These are phyloP conservation scores for Anisodus acutangulus DNA, from an alignment of 257 asterid species.

Conservation along the genomic window DNA sequence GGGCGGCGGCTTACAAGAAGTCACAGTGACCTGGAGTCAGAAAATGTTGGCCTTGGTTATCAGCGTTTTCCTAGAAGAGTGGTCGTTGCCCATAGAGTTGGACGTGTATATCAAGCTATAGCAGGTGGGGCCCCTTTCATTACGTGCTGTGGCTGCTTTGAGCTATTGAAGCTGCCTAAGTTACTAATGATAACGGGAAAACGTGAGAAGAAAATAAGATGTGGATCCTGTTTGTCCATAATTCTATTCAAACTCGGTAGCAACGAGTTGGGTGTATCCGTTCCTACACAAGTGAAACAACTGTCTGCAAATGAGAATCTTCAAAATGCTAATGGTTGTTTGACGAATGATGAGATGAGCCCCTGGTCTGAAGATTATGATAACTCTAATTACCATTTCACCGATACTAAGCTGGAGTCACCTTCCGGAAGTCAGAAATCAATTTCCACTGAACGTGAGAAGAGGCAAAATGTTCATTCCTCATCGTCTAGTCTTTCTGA, in stretches of 20 bases:
- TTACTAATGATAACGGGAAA: constrained; percentile 52
- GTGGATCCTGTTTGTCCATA: constrained; percentile 85
- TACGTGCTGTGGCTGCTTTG: constrained; percentile 85
- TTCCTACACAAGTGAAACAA: constrained; percentile 54
- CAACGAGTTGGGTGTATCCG: constrained; percentile 53
- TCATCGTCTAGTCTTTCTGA: constrained; percentile 57
- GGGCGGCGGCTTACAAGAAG: constrained; percentile 48
- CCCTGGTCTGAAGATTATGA: constrained; percentile 50
- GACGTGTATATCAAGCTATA: constrained; percentile 53
- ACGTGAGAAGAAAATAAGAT: constrained; percentile 60
- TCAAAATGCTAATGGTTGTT: constrained; percentile 50
- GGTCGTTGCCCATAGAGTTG: constrained; percentile 48
- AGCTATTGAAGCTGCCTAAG: constrained; percentile 66
- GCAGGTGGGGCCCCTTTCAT: constrained; percentile 93
- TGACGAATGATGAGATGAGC: constrained; percentile 42
- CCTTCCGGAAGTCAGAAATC: constrained; percentile 49
- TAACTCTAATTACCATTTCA: constrained; percentile 40
- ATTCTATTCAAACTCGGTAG: constrained; percentile 64
- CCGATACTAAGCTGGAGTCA: constrained; percentile 40
- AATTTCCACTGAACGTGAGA: constrained; percentile 49
- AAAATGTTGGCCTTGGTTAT: constrained; percentile 52
- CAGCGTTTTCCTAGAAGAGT: constrained; percentile 54
- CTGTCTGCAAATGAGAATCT: constrained; percentile 53
- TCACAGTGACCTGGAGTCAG: constrained; percentile 58
- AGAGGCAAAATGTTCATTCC: constrained; percentile 52